phyloP scores from a whole-genome alignment of 2,329 filamentous ascomycete genomes.

The Biscogniauxia sp. region DNA sequence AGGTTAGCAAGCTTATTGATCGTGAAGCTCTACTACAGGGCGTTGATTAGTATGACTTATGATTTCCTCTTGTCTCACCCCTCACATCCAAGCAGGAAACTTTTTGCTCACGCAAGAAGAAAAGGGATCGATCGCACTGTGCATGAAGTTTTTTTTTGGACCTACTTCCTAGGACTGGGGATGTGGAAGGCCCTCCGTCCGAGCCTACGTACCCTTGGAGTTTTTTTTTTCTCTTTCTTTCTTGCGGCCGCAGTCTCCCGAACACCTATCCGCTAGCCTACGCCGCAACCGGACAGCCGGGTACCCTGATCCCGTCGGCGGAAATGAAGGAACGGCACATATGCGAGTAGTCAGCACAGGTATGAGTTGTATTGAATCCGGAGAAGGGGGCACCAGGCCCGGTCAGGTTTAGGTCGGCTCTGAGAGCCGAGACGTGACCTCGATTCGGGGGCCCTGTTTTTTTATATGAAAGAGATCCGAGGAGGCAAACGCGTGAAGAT shows the following conservation, averaged over 20 bases:
- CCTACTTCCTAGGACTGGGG: no score
- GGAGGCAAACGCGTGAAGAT: not conserved
- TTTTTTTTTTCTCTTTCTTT: no score
- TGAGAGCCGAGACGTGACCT: not conserved
- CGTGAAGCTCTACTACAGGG: no score
- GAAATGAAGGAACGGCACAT: not conserved
- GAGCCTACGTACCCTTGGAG: not conserved
- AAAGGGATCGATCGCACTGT: no score
- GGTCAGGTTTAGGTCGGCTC: not conserved
- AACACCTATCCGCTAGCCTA: not conserved
- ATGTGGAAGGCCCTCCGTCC: no score
- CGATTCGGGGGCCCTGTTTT: not conserved
- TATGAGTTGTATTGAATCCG: not conserved
- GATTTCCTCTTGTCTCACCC: no score
- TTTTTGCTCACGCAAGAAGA: no score
- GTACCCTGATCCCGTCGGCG: not conserved
- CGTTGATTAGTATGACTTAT: no score
- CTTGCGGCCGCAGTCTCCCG: no score
- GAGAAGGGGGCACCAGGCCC: not conserved
- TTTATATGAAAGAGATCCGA: not conserved
- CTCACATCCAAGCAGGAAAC: no score
- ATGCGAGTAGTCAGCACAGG: not conserved
- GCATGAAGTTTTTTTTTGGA: no score
- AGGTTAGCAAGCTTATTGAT: no score
- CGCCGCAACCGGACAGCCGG: not conserved